phyloP scores from a whole-genome alignment of 495 filamentous ascomycete genomes.

The Parmelia sp. region DNA sequence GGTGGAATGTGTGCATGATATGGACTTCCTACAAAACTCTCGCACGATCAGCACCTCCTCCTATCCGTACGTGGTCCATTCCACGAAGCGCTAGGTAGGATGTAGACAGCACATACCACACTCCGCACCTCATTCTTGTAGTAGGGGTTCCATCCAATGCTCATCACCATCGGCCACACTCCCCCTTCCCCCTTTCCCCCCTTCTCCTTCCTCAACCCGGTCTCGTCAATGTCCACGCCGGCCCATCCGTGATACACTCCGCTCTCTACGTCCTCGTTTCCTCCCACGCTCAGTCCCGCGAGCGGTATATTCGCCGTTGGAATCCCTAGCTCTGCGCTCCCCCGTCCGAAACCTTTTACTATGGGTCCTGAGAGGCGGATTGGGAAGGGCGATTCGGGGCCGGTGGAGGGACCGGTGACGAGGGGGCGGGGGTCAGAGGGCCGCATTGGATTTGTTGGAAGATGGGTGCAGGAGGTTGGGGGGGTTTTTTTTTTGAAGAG shows the following conservation, averaged over 20 bases:
- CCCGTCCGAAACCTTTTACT: conserved; percentile 88
- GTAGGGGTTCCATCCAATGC: conserved; percentile 92
- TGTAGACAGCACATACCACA: conserved; percentile 44
- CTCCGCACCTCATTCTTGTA: conserved; percentile 79
- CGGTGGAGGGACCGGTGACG: conserved; percentile 58
- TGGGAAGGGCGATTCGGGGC: conserved; percentile 73
- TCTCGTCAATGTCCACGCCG: conserved; percentile 42
- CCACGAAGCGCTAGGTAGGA: not conserved
- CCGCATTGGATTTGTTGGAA: conserved; percentile 27
- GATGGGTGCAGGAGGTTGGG: too few relatives aligned
- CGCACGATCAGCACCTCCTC: not conserved
- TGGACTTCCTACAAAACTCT: conserved; percentile 64
- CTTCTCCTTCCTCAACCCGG: conserved; percentile 7
- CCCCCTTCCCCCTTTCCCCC: conserved; percentile 27
- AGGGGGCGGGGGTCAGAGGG: conserved; percentile 44
- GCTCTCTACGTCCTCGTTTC: conserved; percentile 60
- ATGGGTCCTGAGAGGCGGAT: conserved; percentile 74
- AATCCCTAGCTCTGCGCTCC: conserved; percentile 81
- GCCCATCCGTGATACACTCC: conserved; percentile 94
- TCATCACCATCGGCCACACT: conserved; percentile 85
- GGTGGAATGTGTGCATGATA: conserved; percentile 64
- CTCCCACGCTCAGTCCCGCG: conserved; percentile 57
- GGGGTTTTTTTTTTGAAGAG: too few relatives aligned
- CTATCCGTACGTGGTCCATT: too few relatives aligned
- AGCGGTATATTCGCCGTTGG: conserved; percentile 95